A percentile compares a stretch with the other conserved stretches of the same genome.
These are phyloP conservation scores for Neospermospora avenae DNA, from an alignment of 2,329 filamentous ascomycete species.

Conservation along the genomic window DNA sequence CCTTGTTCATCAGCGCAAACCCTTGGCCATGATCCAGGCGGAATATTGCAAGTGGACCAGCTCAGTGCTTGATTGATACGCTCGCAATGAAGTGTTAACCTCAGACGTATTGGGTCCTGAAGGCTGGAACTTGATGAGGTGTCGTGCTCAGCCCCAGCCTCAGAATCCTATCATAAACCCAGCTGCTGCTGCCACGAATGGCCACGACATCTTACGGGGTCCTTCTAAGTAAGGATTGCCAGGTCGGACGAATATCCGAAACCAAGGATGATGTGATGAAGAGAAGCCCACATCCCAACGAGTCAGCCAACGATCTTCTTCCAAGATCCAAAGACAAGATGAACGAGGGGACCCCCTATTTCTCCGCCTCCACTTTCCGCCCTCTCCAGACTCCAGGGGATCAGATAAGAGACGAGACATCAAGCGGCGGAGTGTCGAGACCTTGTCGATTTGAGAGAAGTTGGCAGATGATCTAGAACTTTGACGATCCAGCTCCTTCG, in stretches of 20 bases:
- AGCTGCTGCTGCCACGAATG: not conserved
- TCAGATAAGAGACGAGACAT: not conserved
- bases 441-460: not conserved
- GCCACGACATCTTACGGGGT: constrained; percentile 2
- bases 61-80: constrained; percentile 8
- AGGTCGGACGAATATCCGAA: constrained; percentile 1
- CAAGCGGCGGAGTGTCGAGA: not conserved
- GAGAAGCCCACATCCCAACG: not conserved
- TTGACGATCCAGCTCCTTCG: not conserved
- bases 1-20: constrained; percentile 1
- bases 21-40: constrained; percentile 8
- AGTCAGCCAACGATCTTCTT: not conserved
- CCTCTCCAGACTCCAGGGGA: not conserved
- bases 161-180: not conserved
- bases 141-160: constrained; percentile 8
- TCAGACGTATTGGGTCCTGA: not conserved
- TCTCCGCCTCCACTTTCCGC: constrained; percentile 4
- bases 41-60: not conserved
- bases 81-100: not conserved
- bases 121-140: not conserved
- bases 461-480: not conserved
- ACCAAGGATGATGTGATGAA: not conserved
- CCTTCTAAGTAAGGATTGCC: not conserved
- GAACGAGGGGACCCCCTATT: constrained; percentile 3
- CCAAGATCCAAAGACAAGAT: not conserved